Base-by-base conservation (phyloP, 78 protist species). In the Planoprotostelium fungivorum region DNA sequence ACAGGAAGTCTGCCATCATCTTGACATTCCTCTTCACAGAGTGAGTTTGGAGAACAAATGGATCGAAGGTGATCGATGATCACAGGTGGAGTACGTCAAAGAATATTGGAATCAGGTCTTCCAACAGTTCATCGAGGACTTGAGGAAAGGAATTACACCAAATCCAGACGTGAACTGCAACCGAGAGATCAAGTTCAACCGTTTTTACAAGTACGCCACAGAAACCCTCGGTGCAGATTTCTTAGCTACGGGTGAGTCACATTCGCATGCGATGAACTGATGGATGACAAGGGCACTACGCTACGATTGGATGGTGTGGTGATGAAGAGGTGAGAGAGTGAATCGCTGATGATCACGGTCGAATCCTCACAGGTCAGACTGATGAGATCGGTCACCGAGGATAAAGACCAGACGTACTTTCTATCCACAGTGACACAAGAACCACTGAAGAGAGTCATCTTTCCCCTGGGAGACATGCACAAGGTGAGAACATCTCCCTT, bases 51-150 rank as follows among this genome's bases (percentile, higher is more conserved):
- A n/a, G 31, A 37, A 5, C 5, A 38, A 37, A 36, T n/a, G 35
- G 29, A 34, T 0, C 29, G 29, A 39, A 0, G 29, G 9, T 86
- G 5, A 31, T 9, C 1, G 0, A 86, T 39, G 23, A 34, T 85
- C 37, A 0, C 37, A 92, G 91, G 91, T 90, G 84, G 87, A 88
- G 38, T 95, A 94, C 85, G 96, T 93, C 38, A 39, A 90, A 36
- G 97, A 97, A 38, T 97, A 97, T 88, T 97, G 98, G 98, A 90
- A 92, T 83, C 90, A 93, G 38, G 97, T 97, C 37, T 97, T 97
- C 89, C 63, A 87, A 37, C 87, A 89, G 38, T 94, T 95, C 51
- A 35, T 97, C n/a, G 87, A 92, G 10, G 93, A 86, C 34, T 91
- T 90, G 86, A n/a, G 36, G n/a, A 51, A 36, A 9, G 96, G 98